Evolutionary conservation across 176 grass and related monocot genomes (phyloP).

Genomic region (Rhynchospora breviuscula): DNA sequence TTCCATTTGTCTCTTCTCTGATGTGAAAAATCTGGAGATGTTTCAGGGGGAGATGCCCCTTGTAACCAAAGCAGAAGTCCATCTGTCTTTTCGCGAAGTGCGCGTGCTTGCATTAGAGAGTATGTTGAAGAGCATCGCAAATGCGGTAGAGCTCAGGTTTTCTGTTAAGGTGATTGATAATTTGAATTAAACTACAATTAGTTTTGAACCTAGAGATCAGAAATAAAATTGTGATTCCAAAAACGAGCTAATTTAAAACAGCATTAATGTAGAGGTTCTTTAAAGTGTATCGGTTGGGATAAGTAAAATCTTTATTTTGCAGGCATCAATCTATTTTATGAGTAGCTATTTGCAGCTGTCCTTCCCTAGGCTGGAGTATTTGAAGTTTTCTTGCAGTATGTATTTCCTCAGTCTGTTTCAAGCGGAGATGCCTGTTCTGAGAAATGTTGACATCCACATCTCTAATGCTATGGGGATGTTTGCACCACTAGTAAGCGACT

Average conservation of each 20-base stretch:
- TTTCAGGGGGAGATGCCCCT: neutral
- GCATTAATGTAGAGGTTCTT: neutral
- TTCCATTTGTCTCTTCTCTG: no score
- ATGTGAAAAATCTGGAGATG: no score
- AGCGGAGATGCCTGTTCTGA: neutral
- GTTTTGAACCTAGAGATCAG: no score
- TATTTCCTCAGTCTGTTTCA: neutral
- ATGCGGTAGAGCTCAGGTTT: neutral
- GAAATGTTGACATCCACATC: neutral
- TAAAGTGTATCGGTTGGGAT: no score
- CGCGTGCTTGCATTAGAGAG: neutral
- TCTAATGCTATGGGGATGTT: neutral
- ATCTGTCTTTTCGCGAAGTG: neutral
- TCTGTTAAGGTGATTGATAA: no score
- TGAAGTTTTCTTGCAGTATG: neutral
- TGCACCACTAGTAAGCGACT: neutral
- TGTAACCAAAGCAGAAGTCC: neutral
- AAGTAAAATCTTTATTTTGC: no score
- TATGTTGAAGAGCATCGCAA: neutral
- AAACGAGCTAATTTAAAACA: no score
- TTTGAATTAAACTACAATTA: no score
- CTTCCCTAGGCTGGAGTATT: neutral
- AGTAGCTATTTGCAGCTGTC: no score
- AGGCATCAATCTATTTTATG: no score
- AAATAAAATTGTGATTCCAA: no score